Evolutionary conservation across 106 monocot genomes (phyloP).

Genomic region (Narthecium ossifragum): DNA sequence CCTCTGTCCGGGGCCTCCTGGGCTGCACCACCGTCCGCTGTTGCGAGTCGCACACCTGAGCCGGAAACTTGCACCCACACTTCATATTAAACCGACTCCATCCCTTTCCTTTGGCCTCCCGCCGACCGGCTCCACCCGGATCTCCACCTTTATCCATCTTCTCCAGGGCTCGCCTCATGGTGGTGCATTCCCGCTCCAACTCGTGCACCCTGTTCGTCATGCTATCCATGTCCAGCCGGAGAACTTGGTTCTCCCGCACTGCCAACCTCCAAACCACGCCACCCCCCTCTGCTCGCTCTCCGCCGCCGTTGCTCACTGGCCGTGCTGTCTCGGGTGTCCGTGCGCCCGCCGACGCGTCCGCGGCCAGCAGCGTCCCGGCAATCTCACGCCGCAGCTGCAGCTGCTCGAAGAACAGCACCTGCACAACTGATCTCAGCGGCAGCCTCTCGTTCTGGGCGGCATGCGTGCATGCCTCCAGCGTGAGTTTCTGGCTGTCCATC

Average conservation of each 20-base stretch:
- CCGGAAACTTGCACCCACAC: constrained; percentile 78
- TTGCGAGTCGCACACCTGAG: constrained; percentile 83
- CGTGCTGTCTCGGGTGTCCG: no score
- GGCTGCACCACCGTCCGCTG: constrained; percentile 38
- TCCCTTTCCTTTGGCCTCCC: constrained; percentile 3
- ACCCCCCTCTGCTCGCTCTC: not conserved
- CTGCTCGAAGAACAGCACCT: constrained; percentile 99
- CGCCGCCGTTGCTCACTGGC: not conserved
- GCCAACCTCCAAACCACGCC: constrained; percentile 38
- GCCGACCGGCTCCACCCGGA: not conserved
- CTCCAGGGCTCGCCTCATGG: constrained; percentile 74
- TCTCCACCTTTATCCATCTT: constrained; percentile 36
- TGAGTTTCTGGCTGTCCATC: constrained; percentile 92
- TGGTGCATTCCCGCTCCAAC: constrained; percentile 78
- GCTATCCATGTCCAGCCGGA: constrained; percentile 92
- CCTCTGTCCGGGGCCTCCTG: constrained; percentile 7
- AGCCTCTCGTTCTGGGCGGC: constrained; percentile 98
- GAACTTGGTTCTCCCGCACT: constrained; percentile 56
- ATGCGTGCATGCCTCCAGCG: constrained; percentile 94
- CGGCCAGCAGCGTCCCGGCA: constrained; percentile 43
- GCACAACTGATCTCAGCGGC: constrained; percentile 75
- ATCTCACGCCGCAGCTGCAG: constrained; percentile 88
- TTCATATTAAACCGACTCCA: constrained; percentile 23
- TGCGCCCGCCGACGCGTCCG: constrained; percentile 6
- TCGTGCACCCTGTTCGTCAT: constrained; percentile 80